Conservation (phyloP, 768 basidiomycete species). For the Tulasnella sp. region DNA sequence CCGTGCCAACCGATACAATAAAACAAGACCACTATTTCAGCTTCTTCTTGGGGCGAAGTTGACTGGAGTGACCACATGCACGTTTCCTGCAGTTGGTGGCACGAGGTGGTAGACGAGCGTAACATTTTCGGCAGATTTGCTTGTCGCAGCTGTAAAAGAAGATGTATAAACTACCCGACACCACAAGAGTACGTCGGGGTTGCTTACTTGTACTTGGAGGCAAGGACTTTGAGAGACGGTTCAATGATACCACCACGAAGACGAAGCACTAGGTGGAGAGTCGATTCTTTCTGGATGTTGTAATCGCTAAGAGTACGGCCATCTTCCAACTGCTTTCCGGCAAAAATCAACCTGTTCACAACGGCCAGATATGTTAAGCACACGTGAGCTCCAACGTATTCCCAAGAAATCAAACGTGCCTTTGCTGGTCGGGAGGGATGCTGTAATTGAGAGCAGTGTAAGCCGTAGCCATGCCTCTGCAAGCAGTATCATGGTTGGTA, state of each 20-base stretch:
- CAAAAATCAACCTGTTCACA: constrained; percentile 61
- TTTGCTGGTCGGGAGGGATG: constrained; percentile 90
- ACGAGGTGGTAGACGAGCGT: constrained; percentile 96
- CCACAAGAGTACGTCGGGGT: background rate
- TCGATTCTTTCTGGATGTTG: constrained; percentile 97
- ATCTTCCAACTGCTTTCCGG: constrained; percentile 97
- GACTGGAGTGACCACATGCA: constrained; percentile 78
- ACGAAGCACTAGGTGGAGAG: constrained; percentile 92
- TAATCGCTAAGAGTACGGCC: constrained; percentile 93
- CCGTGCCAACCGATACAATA: no score
- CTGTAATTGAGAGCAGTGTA: constrained; percentile 25
- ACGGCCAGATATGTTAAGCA: background rate
- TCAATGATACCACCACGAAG: constrained; percentile 98
- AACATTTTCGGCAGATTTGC: constrained; percentile 99
- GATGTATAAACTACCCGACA: background rate
- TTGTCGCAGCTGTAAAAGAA: constrained; percentile 56
- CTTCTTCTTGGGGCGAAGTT: constrained; percentile 90
- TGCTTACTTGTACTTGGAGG: constrained; percentile 75
- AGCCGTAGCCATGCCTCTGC: background rate
- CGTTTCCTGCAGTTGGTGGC: constrained; percentile 99
- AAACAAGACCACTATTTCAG: no score
- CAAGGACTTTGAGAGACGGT: constrained; percentile 94
- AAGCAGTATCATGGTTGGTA: background rate
- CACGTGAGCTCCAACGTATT: background rate
- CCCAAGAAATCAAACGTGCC: background rate